Base-by-base conservation (phyloP, 202 grass and related monocot species). In the Musa balbisiana region DNA sequence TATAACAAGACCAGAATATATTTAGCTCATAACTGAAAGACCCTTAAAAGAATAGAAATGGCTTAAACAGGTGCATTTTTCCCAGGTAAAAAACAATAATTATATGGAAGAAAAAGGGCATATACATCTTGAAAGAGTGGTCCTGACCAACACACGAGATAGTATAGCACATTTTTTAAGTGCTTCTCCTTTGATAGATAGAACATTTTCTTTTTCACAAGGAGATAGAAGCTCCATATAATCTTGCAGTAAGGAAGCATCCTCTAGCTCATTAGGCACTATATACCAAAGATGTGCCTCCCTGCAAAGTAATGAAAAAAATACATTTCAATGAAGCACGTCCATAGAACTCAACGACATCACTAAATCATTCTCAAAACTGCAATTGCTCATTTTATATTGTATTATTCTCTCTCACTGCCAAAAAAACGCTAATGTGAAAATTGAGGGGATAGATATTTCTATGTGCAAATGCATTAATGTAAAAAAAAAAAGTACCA, bases 41-140 rank as follows among this genome's bases (percentile, higher is more conserved):
- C 12, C 14, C 2, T 59, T 59, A 19, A 19, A 43, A 59, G 55
- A 13, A 13, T 15, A 59, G 6, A 59, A 19, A 19, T 13, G 55
- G 15, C 55, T 59, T 0, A 59, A 59, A 59, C 12, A 19, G 15
- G 10, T 59, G 14, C 12, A 59, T 59, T 19, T 59, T 69, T 69
- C 4, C 6, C 14, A 49, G 23, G 14, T 26, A 25, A 43, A 49
- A 67, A 67, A 67, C 64, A 25, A 14, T 22, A 67, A 13, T 10
- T 29, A 15, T 15, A 26, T n/a, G 26, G 33, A 24, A 64, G 50
- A 52, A 49, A 2, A 76, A 62, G 25, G n/a, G 19, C 49, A 49
- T 89, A 65, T 95, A 99, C 95, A 99, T 99, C 89, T 95, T 51
- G 95, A 87, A 76, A 99, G 89, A 71, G 95, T 95, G 29, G 95